Base-by-base conservation (phyloP, 163 green algal genomes). In the Scenedesmus sp. region DNA sequence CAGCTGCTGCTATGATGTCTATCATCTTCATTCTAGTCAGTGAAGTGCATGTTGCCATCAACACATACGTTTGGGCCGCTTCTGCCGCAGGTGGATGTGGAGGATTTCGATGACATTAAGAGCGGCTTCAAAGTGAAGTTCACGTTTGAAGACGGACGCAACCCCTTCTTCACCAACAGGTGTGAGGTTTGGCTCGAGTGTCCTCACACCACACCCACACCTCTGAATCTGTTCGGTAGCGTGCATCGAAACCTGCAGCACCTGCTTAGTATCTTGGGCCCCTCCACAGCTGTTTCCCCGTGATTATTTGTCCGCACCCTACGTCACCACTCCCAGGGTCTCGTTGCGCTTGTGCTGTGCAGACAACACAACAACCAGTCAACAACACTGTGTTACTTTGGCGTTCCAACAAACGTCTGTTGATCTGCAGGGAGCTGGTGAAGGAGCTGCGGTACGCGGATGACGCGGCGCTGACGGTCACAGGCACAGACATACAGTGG, bases 71-170 rank as follows among this genome's bases (percentile, higher is more conserved):
- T 37, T 1, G 9, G 9, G 15, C 70, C 33, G 35, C 35, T 81
- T 51, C 40, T 70, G 20, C 46, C 37, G 40, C 86, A 95, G 94
- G 51, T 95, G 35, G 89, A 95, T 44, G 93, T 97, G 49, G 88
- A 96, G 49, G 95, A 97, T 51, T 94, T 90, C 44, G 89, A 95
- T 20, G 95, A 97, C 92, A 93, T 97, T 82, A 97, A 97, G 88
- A 93, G 91, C 20, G 95, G 95, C 44, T 97, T 95, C 88, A 86
- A 46, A 26, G 94, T 97, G 22, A 94, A 85, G 18, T 94, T 97
- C 49, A 84, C 20, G 16, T 97, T 97, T 76, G 33, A 56, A 5
- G 3, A 87, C 12, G 49, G 86, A n/a, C n/a, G n/a, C 37, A 97
- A 97, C 91, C 94, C 94, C 2, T 96, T 93, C 93, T 97, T 97